Evolutionary conservation across 345 rosid genomes (phyloP).

Genomic region (Angophora floribunda): DNA sequence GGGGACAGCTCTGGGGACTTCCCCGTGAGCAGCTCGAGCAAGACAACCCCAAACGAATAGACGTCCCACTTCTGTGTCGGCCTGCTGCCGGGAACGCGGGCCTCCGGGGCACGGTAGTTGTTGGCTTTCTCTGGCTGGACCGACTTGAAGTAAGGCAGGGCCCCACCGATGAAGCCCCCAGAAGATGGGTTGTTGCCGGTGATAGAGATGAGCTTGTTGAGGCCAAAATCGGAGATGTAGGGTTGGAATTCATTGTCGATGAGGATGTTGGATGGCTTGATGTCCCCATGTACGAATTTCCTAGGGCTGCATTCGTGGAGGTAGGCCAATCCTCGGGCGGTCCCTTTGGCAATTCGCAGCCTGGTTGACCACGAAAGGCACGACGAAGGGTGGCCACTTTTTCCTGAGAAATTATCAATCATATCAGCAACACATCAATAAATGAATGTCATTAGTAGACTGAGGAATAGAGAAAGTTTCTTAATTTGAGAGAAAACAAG

Average conservation of each 20-base stretch:
- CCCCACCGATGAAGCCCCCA: conserved; percentile 75
- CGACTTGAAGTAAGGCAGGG: conserved; percentile 61
- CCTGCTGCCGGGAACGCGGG: conserved; percentile 49
- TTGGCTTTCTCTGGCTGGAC: conserved; percentile 47
- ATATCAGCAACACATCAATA: neutral
- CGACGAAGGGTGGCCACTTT: conserved; percentile 65
- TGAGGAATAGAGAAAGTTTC: neutral
- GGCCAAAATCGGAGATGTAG: conserved; percentile 80
- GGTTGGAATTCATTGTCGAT: conserved; percentile 73
- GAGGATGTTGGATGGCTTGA: conserved; percentile 91
- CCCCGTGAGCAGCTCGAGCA: conserved; percentile 83
- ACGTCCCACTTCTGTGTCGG: conserved; percentile 88
- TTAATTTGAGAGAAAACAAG: neutral
- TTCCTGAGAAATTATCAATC: conserved; percentile 29
- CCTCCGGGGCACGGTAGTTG: conserved; percentile 82
- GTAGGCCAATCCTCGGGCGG: conserved; percentile 91
- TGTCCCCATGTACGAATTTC: conserved; percentile 81
- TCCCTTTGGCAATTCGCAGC: conserved; percentile 71
- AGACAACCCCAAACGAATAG: conserved; percentile 73
- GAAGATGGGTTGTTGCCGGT: conserved; percentile 58
- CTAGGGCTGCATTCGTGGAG: conserved; percentile 98
- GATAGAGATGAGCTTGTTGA: conserved; percentile 63
- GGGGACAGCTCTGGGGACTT: conserved; percentile 86
- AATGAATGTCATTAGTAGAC: neutral
- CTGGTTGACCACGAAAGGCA: conserved; percentile 86